Evolutionary conservation across 1,284 basidiomycete genomes (phyloP).

Genomic region (Cystobasidium sp.): DNA sequence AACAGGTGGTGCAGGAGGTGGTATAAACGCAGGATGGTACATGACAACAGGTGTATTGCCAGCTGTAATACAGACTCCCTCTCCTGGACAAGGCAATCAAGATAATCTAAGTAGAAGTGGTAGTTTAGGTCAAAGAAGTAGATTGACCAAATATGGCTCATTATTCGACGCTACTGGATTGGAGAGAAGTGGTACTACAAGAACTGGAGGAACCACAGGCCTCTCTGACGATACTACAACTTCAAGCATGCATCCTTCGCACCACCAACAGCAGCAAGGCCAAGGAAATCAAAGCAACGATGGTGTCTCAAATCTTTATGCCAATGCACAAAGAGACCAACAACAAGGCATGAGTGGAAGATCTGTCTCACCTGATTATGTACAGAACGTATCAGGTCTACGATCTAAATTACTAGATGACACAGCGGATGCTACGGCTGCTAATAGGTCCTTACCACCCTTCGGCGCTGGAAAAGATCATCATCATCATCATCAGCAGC

Average conservation of each 20-base stretch:
- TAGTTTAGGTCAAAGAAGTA: constrained; percentile 5
- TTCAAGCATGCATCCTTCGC: not conserved
- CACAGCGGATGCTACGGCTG: constrained; percentile 1
- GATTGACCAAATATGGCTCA: constrained; percentile 9
- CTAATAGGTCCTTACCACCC: not conserved
- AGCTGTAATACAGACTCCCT: not conserved
- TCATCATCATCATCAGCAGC: not conserved
- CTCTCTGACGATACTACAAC: too few species aligned
- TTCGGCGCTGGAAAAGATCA: not conserved
- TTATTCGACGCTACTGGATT: constrained; percentile 19
- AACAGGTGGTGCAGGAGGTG: not conserved
- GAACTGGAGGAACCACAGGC: not conserved
- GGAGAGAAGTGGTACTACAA: not conserved
- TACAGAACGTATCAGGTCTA: constrained; percentile 12
- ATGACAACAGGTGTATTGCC: constrained; percentile 37
- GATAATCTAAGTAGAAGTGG: constrained; percentile 5
- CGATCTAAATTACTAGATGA: constrained; percentile 14
- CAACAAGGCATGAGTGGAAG: not conserved
- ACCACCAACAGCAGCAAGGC: not conserved
- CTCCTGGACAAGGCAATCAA: not conserved
- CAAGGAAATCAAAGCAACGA: too few species aligned
- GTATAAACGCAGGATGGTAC: constrained; percentile 41
- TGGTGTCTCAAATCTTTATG: too few species aligned
- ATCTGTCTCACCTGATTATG: constrained; percentile 8
- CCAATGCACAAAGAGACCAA: not conserved